Evolutionary conservation across 805 yeast genomes (phyloP).

Genomic region (Isabelozyma rhagii): DNA sequence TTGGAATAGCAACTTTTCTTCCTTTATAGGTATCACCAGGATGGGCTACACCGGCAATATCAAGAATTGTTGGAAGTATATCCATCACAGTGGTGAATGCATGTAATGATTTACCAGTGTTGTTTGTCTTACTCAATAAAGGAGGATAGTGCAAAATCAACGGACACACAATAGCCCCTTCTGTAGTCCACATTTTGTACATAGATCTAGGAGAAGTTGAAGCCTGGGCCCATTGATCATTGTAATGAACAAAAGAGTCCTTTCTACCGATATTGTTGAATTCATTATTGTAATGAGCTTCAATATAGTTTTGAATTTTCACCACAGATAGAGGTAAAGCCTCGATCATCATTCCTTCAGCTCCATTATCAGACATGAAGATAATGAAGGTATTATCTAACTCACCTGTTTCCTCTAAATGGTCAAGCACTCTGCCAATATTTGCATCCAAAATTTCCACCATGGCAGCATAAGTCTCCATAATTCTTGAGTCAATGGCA

Average conservation of each 20-base stretch:
- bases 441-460: conserved; percentile 53
- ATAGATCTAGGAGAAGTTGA: conserved; percentile 55
- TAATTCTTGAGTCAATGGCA: conserved; percentile 37
- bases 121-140: conserved; percentile 10
- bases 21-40: conserved; percentile 42
- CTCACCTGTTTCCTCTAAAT: conserved; percentile 40
- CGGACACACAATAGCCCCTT: conserved; percentile 61
- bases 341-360: conserved; percentile 58
- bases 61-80: conserved; percentile 53
- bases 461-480: conserved; percentile 65
- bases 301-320: conserved; percentile 21
- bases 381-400: conserved; percentile 54
- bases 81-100: conserved; percentile 59
- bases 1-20: conserved; percentile 39
- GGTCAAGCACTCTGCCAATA: conserved; percentile 46
- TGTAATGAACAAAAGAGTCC: conserved; percentile 50
- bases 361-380: conserved; percentile 65
- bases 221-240: conserved; percentile 62
- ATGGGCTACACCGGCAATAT: conserved; percentile 43
- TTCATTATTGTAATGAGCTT: conserved; percentile 38
- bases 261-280: conserved; percentile 46
- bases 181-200: conserved; percentile 57
- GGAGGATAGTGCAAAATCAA: conserved; percentile 46
- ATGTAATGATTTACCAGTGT: conserved; percentile 26
- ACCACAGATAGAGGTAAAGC: conserved; percentile 45